These are phyloP conservation scores for Epichloe brachyelytri DNA, from an alignment of 2,329 filamentous ascomycete genomes.

Conservation along the genomic window DNA sequence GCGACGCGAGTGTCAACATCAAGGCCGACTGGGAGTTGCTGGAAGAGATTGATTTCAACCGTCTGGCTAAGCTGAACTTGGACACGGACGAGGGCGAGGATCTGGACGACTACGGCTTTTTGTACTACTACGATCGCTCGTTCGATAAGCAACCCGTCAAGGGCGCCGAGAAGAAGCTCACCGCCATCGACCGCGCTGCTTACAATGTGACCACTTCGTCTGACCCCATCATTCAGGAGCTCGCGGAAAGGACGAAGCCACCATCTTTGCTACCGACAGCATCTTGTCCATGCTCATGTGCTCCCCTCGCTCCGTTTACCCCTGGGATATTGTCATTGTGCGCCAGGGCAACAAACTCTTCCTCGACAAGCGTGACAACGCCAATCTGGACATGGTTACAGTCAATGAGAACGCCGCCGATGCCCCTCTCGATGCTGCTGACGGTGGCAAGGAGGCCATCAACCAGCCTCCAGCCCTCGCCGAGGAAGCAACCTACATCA, in stretches of 20 bases:
- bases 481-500: conserved; percentile 97
- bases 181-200: conserved; percentile 79
- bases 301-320: conserved; percentile 88
- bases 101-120: conserved; percentile 87
- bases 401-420: conserved; percentile 98
- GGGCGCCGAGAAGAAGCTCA: conserved; percentile 75
- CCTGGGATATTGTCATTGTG: conserved; percentile 93
- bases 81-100: conserved; percentile 93
- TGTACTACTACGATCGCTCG: conserved; percentile 94
- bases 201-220: conserved; percentile 97
- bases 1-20: conserved; percentile 91
- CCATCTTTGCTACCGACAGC: conserved; percentile 92
- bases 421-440: conserved; percentile 79
- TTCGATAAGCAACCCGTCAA: conserved; percentile 93
- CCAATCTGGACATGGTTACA: conserved; percentile 89
- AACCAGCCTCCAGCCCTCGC: conserved; percentile 90
- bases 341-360: conserved; percentile 94
- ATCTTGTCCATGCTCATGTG: conserved; percentile 99
- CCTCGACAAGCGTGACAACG: conserved; percentile 96
- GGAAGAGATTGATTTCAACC: conserved; percentile 97
- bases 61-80: conserved; percentile 87
- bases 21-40: conserved; percentile 91
- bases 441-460: conserved; percentile 85
- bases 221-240: conserved; percentile 92
- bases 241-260: conserved; percentile 94